Conservation (phyloP, 495 filamentous ascomycete genomes). For the Podospora pseudoanserina region DNA sequence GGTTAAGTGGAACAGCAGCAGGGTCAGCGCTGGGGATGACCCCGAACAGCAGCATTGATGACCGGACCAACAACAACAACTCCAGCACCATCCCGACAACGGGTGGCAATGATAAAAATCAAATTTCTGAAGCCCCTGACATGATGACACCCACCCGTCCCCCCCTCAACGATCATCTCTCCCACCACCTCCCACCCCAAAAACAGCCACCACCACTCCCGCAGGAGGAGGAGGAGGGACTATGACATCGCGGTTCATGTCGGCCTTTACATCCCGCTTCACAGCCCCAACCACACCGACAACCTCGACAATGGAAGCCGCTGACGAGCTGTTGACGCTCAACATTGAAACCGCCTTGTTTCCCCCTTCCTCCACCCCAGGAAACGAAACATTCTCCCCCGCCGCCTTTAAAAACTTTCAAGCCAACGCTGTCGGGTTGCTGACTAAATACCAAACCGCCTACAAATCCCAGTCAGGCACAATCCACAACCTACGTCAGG, state of each 20-base stretch:
- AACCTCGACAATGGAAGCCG: background rate
- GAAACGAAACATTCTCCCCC: constrained; percentile 48
- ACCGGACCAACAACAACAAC: constrained; percentile 8
- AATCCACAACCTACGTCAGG: constrained; percentile 57
- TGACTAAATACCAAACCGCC: constrained; percentile 64
- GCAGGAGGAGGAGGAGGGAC: constrained; percentile 14
- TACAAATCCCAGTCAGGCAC: constrained; percentile 61
- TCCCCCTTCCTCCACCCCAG: constrained; percentile 32
- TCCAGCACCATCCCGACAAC: constrained; percentile 3
- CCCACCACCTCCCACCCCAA: constrained; percentile 31
- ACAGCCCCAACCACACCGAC: constrained; percentile 29
- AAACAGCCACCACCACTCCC: constrained; percentile 25
- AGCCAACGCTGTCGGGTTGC: constrained; percentile 60
- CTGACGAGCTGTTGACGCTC: constrained; percentile 63
- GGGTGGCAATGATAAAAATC: constrained; percentile 3
- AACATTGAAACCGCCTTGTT: constrained; percentile 64
- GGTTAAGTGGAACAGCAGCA: constrained; percentile 31
- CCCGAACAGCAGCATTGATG: constrained; percentile 6
- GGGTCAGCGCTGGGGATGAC: constrained; percentile 22
- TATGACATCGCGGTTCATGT: constrained; percentile 41
- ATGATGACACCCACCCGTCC: constrained; percentile 30
- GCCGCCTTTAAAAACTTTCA: constrained; percentile 69
- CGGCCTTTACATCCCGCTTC: constrained; percentile 41
- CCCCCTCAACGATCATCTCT: constrained; percentile 10
- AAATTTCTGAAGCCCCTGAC: constrained; percentile 23